These are phyloP conservation scores for Lactuca sativa DNA, from an alignment of 129 eudicot species.

Conservation along the genomic window DNA sequence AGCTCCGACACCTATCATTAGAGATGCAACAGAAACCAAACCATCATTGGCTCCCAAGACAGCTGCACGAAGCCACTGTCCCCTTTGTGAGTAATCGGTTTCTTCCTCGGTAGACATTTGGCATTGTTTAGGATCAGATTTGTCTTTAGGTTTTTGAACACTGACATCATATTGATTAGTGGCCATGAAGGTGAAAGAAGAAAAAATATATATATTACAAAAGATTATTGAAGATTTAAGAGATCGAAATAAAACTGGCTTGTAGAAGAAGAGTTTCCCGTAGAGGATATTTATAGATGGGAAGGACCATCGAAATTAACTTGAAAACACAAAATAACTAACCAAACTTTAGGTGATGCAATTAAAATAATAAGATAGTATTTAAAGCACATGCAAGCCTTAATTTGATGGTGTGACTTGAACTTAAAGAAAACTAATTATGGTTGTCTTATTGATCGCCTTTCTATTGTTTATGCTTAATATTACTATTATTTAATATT, in stretches of 20 bases:
- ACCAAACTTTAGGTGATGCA: neutral
- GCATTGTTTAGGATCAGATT: conserved; percentile 12
- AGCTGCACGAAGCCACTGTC: conserved; percentile 38
- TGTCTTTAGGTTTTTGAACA: conserved; percentile 17
- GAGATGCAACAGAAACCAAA: conserved; percentile 29
- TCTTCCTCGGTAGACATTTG: conserved; percentile 11
- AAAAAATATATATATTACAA: neutral
- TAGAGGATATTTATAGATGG: conserved; percentile 31
- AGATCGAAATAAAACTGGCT: neutral
- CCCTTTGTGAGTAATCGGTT: conserved; percentile 33
- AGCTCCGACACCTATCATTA: conserved; percentile 35
- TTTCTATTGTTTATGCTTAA: no score
- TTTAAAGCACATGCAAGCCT: conserved; percentile 16
- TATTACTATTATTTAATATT: no score
- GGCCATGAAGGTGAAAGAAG: conserved; percentile 23
- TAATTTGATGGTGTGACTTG: conserved; percentile 27
- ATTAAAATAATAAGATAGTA: conserved; percentile 14
- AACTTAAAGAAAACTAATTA: conserved; percentile 3
- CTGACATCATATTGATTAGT: conserved; percentile 14
- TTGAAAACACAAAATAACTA: neutral
- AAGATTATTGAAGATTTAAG: neutral
- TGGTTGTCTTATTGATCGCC: neutral
- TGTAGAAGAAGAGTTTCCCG: conserved; percentile 23
- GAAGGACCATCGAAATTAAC: neutral
- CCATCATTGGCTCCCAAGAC: conserved; percentile 42